phyloP scores from a whole-genome alignment of 257 asterid genomes.

The Solanum megistacrolobum region DNA sequence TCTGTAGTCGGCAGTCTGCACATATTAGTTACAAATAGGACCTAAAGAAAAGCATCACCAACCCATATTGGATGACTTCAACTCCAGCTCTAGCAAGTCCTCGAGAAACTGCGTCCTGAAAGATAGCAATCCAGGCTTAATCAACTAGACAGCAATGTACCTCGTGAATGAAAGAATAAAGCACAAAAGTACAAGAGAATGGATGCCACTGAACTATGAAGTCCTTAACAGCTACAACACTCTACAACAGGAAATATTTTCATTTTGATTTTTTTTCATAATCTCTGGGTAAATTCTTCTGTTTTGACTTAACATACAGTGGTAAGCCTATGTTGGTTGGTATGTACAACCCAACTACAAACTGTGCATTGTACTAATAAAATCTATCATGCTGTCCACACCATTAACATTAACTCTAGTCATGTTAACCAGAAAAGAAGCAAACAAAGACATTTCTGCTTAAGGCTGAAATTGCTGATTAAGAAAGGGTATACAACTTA shows the following conservation, averaged over 20 bases:
- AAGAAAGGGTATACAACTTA: background rate
- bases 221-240: background rate
- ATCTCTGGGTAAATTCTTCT: background rate
- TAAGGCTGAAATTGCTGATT: background rate
- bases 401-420: background rate
- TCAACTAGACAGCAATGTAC: background rate
- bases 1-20: background rate
- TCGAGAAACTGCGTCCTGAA: slow-evolving; percentile 91
- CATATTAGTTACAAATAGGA: background rate
- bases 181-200: background rate
- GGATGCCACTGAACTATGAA: background rate
- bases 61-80: slow-evolving; percentile 89
- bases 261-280: background rate
- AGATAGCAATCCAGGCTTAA: slow-evolving; percentile 7
- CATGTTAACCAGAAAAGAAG: background rate
- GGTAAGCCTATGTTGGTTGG: background rate
- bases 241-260: background rate
- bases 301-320: background rate
- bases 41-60: slow-evolving; percentile 18
- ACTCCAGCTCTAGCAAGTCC: slow-evolving; percentile 78
- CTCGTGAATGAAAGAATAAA: background rate
- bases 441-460: background rate
- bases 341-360: background rate
- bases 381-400: background rate
- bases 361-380: background rate